These are phyloP conservation scores for Botrytis sinoallii DNA, from an alignment of 2,329 filamentous ascomycete species.

Conservation along the genomic window DNA sequence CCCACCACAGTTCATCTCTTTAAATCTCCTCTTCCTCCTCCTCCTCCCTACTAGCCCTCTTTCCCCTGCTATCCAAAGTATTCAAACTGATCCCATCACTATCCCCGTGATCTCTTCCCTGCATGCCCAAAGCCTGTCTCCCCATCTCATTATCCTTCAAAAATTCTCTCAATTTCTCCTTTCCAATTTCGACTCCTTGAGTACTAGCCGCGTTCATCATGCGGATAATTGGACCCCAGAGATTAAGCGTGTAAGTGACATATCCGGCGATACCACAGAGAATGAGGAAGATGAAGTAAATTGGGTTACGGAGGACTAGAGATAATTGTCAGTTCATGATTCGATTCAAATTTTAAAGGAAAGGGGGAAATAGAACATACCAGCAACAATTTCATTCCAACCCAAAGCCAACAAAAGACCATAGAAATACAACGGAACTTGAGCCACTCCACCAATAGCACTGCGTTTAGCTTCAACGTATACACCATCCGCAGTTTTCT, in stretches of 20 bases:
- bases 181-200: conserved; percentile 87
- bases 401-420: conserved; percentile 82
- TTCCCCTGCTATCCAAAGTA: conserved; percentile 58
- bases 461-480: conserved; percentile 98
- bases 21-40: conserved; percentile 49
- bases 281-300: conserved; percentile 87
- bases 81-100: conserved; percentile 56
- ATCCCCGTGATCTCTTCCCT: conserved; percentile 41
- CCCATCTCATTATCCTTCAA: conserved; percentile 84
- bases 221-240: conserved; percentile 92
- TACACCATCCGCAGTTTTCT: conserved; percentile 96
- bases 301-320: conserved; percentile 83
- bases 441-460: conserved; percentile 90
- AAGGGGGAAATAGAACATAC: conserved; percentile 51
- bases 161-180: conserved; percentile 86
- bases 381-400: conserved; percentile 97
- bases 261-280: conserved; percentile 75
- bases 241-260: conserved; percentile 87
- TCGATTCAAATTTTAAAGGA: background rate
- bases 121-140: conserved; percentile 77
- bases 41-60: conserved; percentile 47
- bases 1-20: background rate
- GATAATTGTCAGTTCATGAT: background rate
- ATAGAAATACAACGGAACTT: conserved; percentile 94
- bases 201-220: conserved; percentile 86